Conservation (phyloP, 192 early-diverging fungal species). For the Glomus cerebriforme region DNA sequence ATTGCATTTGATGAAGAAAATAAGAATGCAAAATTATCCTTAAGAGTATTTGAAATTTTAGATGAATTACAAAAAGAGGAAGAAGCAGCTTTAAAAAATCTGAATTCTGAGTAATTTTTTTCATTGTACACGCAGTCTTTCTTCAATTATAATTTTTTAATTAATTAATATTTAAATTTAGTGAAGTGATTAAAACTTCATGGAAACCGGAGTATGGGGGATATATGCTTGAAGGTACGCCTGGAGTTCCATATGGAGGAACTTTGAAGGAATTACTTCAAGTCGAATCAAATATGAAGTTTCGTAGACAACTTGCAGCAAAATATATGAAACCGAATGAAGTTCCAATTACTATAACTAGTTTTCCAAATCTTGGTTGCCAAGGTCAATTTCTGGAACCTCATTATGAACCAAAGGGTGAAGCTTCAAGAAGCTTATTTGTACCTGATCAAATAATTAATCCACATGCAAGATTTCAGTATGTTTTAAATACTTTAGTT, state of each 20-base stretch:
- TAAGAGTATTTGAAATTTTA: slow-evolving; percentile 83
- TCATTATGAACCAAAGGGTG: slow-evolving; percentile 63
- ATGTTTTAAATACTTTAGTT: slow-evolving; percentile 33
- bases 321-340: slow-evolving; percentile 70
- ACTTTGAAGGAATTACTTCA: slow-evolving; percentile 75
- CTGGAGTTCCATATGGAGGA: slow-evolving; percentile 87
- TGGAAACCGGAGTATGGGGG: slow-evolving; percentile 98
- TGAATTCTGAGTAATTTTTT: slow-evolving; percentile 49
- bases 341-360: slow-evolving; percentile 78
- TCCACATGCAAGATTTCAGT: slow-evolving; percentile 91
- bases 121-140: not conserved
- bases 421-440: slow-evolving; percentile 83
- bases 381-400: slow-evolving; percentile 74
- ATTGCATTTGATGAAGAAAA: slow-evolving; percentile 75
- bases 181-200: slow-evolving; percentile 62
- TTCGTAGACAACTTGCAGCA: slow-evolving; percentile 69
- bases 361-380: slow-evolving; percentile 89
- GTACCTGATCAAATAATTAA: slow-evolving; percentile 94
- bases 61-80: slow-evolving; percentile 73
- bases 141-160: slow-evolving; percentile 58
- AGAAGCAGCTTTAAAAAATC: slow-evolving; percentile 50
- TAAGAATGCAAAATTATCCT: slow-evolving; percentile 69
- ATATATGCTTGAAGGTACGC: slow-evolving; percentile 97
- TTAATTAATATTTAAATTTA: slow-evolving; percentile 61
- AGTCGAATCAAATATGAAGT: slow-evolving; percentile 89